A percentile compares a stretch with the other conserved stretches of the same genome.
Evolutionary conservation across 257 asterid species (phyloP).

Genomic region (Przewalskia tangutica): DNA sequence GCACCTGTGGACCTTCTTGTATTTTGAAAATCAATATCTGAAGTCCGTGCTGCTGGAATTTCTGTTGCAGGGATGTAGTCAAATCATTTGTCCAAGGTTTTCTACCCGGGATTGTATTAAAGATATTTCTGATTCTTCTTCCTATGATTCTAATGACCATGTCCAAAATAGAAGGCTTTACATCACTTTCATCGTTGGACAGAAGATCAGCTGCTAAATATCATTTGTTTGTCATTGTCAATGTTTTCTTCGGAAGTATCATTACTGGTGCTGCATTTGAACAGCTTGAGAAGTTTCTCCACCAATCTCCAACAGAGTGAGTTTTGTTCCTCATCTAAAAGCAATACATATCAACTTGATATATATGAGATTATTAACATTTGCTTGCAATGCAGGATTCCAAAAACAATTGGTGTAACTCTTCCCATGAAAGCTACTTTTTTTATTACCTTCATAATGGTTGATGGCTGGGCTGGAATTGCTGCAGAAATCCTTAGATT

Average conservation of each 20-base stretch:
- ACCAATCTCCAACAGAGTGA: conserved; percentile 65
- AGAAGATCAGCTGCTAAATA: conserved; percentile 66
- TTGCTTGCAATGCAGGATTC: conserved; percentile 46
- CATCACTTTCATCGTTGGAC: conserved; percentile 59
- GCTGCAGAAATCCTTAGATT: conserved; percentile 70
- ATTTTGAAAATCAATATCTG: background rate
- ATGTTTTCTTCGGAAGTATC: conserved; percentile 82
- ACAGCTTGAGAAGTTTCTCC: conserved; percentile 55
- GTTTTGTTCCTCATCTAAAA: conserved; percentile 5
- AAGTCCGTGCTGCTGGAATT: background rate
- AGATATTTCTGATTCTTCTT: conserved; percentile 52
- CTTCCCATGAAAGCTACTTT: conserved; percentile 88
- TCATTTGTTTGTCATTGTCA: conserved; percentile 66
- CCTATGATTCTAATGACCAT: conserved; percentile 55
- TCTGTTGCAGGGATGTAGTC: conserved; percentile 33
- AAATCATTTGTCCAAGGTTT: conserved; percentile 71
- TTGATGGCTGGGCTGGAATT: conserved; percentile 89
- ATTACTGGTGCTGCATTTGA: conserved; percentile 80
- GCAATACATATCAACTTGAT: background rate
- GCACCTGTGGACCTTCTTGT: background rate
- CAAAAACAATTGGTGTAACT: conserved; percentile 62
- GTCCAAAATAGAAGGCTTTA: conserved; percentile 69
- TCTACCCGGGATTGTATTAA: conserved; percentile 74
- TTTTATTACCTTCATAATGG: conserved; percentile 79
- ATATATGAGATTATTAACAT: background rate